Evolutionary conservation across 257 asterid species (phyloP), one percentile per base, ranked within the genome.

Genomic region (Primulina tabacum): DNA sequence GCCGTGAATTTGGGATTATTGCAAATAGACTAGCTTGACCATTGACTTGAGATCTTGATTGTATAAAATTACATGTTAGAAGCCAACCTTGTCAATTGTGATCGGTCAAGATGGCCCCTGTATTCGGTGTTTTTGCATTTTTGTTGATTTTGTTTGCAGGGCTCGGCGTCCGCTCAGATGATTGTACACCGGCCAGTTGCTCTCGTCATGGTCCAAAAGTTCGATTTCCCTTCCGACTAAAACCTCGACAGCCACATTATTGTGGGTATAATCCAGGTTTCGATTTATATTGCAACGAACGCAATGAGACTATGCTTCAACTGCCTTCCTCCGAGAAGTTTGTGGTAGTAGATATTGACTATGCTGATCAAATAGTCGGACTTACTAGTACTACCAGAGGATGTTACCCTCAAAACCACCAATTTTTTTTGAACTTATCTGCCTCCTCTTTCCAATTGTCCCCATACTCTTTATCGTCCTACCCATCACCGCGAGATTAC

Each of bases 201-300:
- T 61, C 70, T 50, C 68, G 4, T n/a, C 18, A 35, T 12, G 82
- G 82, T 40, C 87, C 81, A 0, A 35, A 21, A 0, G 73, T 83
- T 47, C 79, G 78, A 47, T 83, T 70, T 59, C 87, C 85, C 26
- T 80, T 80, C 78, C 24, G 60, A 57, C 81, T 80, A 4, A 67
- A 73, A 58, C 72, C 58, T 57, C 82, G 24, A 10, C 85, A 80
- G 60, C 65, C 71, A 2, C 68, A 24, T 18, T 47, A 16, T 4
- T 63, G 85, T 43, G 80, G 82, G 56, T 74, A 70, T 40, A 10
- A 11, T 34, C 75, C 79, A 0, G 82, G 77, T 14, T 80, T 77
- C 17, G 57, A 56, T 2, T 33, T 77, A 20, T 56, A 76, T n/a
- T 80, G 85, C 81, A 0, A 21, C 8, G 24, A 73, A 14, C 7